Percentiles rank a stretch among this genome's conserved stretches.
Conservation (phyloP, 2,329 filamentous ascomycete genomes). For the Verticillium alfalfae region DNA sequence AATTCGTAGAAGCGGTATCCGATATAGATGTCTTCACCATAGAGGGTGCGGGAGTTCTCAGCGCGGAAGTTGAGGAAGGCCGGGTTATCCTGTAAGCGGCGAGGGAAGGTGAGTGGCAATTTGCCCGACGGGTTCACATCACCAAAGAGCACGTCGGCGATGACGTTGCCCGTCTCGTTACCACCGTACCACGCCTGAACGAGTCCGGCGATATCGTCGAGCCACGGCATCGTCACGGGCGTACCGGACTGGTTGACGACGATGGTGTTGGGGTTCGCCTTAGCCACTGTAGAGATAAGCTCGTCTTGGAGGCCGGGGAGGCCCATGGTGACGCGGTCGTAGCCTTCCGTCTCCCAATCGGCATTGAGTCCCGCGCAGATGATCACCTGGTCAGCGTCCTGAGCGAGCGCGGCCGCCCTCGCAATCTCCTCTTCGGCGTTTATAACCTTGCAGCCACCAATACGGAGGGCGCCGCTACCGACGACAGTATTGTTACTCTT, state of each 20-base stretch:
- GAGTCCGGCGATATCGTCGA: slow-evolving; percentile 48
- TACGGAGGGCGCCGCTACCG: slow-evolving; percentile 54
- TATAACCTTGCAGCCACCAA: slow-evolving; percentile 55
- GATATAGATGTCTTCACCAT: slow-evolving; percentile 76
- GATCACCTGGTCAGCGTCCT: slow-evolving; percentile 42
- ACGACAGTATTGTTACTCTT: slow-evolving; percentile 45
- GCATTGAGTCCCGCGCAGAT: slow-evolving; percentile 69
- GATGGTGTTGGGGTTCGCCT: slow-evolving; percentile 62
- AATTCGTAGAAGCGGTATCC: slow-evolving; percentile 79
- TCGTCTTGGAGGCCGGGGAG: slow-evolving; percentile 68
- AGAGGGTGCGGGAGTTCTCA: slow-evolving; percentile 66
- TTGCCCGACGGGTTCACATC: slow-evolving; percentile 70
- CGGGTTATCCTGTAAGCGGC: slow-evolving; percentile 63
- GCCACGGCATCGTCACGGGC: slow-evolving; percentile 68
- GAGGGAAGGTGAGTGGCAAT: slow-evolving; percentile 68
- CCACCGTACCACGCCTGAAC: slow-evolving; percentile 82
- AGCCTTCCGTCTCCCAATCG: slow-evolving; percentile 77
- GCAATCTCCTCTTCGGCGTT: slow-evolving; percentile 54
- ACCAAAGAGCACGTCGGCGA: slow-evolving; percentile 73
- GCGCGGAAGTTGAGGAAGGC: slow-evolving; percentile 69
- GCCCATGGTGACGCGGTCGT: slow-evolving; percentile 73
- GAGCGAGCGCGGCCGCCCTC: slow-evolving; percentile 57
- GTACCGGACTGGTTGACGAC: slow-evolving; percentile 76
- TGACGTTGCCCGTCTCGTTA: slow-evolving; percentile 78
- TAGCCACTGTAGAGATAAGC: slow-evolving; percentile 60